Percentiles rank a stretch among this genome's conserved stretches.
These are phyloP conservation scores for Phytophthora pisi DNA, from an alignment of 352 stramenopile species.

Conservation along the genomic window DNA sequence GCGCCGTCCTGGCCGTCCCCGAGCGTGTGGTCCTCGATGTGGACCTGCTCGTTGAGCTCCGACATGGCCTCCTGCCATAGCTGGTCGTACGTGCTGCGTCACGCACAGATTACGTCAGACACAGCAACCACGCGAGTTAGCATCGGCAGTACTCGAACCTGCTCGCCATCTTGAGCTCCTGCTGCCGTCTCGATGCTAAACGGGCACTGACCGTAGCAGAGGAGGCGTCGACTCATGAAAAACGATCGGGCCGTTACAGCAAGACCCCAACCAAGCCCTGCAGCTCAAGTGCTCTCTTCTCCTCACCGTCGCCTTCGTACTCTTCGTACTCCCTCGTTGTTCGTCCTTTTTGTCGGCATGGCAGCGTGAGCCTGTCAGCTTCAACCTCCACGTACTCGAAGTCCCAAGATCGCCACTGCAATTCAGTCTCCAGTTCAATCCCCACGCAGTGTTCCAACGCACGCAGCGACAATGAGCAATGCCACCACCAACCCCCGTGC, in stretches of 20 bases:
- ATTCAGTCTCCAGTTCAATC: no score
- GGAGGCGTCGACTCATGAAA: constrained; percentile 2
- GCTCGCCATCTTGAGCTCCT: constrained; percentile 35
- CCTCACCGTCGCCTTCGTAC: not conserved
- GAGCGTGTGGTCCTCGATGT: constrained; percentile 88
- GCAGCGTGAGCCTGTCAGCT: constrained; percentile 8
- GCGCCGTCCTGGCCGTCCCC: constrained; percentile 41
- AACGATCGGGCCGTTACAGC: not conserved
- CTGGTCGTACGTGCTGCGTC: constrained; percentile 82
- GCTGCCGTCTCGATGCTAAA: not conserved
- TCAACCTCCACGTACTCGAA: not conserved
- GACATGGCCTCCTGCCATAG: constrained; percentile 93
- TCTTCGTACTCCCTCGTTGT: constrained; percentile 1
- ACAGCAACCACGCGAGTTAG: not conserved
- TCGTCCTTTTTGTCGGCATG: constrained; percentile 17
- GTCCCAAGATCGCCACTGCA: not conserved
- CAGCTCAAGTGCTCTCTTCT: no score
- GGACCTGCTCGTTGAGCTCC: constrained; percentile 93
- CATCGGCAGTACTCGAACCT: constrained; percentile 25
- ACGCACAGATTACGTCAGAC: not conserved
- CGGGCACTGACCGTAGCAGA: not conserved
- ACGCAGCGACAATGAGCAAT: constrained; percentile 16
- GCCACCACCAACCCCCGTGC: constrained; percentile 22
- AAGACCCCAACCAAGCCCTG: not conserved
- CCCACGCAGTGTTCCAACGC: no score